A percentile compares a stretch with the other conserved stretches of the same genome.
Conservation (phyloP, 208 protist species). For the Balamuthia mandrillaris region DNA sequence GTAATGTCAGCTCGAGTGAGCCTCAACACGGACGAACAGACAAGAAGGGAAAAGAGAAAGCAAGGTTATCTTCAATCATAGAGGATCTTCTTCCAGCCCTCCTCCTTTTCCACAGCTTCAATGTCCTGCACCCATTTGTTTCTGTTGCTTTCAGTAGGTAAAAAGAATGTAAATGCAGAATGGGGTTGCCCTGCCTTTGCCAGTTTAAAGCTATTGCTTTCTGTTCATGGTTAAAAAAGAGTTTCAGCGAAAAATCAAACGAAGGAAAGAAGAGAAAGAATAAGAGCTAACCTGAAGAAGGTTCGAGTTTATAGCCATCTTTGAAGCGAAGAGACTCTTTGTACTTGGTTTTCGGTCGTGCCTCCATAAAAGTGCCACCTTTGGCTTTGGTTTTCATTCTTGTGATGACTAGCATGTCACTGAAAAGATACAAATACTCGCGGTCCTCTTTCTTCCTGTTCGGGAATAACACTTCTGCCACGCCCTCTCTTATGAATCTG, state of each 20-base stretch:
- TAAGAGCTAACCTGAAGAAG: not conserved
- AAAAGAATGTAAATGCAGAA: not conserved
- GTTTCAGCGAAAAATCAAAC: not conserved
- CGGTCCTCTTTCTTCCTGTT: not conserved
- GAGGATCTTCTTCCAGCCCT: conserved; percentile 6
- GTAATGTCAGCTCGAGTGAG: no score
- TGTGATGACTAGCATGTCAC: not conserved
- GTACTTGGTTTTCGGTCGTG: no score
- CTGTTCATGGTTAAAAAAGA: no score
- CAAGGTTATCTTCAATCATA: not conserved
- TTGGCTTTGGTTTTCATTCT: not conserved
- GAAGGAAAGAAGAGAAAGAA: not conserved
- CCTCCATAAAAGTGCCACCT: not conserved
- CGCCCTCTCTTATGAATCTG: not conserved
- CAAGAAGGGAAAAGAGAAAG: not conserved
- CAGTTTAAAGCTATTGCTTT: not conserved
- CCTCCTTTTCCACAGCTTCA: not conserved
- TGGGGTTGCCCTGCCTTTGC: not conserved
- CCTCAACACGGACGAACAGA: no score
- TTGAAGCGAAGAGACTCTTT: no score
- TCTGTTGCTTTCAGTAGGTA: not conserved
- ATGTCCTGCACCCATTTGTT: not conserved
- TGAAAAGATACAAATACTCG: not conserved
- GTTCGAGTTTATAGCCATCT: not conserved
- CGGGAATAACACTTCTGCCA: not conserved